Percentiles rank a stretch among this genome's conserved stretches.
phyloP scores from a whole-genome alignment of 306 rosid genomes.

The Gastrolobium villosum region DNA sequence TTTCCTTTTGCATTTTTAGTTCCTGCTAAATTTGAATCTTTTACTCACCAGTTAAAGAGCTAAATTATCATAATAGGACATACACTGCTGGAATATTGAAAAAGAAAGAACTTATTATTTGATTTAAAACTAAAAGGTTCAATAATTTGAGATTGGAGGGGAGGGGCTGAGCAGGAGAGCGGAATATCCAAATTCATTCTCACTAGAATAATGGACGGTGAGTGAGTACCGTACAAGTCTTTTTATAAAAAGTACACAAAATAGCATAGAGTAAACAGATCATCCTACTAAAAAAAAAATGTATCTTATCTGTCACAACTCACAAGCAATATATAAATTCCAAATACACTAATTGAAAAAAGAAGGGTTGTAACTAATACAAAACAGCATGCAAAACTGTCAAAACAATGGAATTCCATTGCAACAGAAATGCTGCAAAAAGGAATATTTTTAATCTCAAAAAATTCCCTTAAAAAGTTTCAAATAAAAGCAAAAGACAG shows the following conservation, averaged over 20 bases:
- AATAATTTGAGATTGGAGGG: not conserved
- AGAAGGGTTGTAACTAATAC: not conserved
- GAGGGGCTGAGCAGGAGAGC: not conserved
- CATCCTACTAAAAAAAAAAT: not conserved
- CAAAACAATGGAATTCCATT: constrained; percentile 16
- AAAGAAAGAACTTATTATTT: constrained; percentile 11
- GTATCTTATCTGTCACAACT: not conserved
- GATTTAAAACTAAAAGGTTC: constrained; percentile 2
- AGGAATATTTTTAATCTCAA: not conserved
- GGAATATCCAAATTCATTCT: constrained; percentile 30
- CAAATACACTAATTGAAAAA: constrained; percentile 13
- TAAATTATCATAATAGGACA: constrained; percentile 27
- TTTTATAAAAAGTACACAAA: not conserved
- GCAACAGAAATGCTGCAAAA: not conserved
- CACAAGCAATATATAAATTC: constrained; percentile 13
- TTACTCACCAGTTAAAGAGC: not conserved
- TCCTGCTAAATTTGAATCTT: constrained; percentile 7
- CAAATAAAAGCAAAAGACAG: constrained; percentile 9
- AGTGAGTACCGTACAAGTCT: not conserved
- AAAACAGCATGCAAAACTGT: constrained; percentile 14
- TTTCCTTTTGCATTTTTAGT: not conserved
- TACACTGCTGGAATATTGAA: constrained; percentile 9
- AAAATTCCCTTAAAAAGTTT: not conserved
- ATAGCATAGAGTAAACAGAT: constrained; percentile 20
- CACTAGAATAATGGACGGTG: not conserved